Base-by-base conservation (phyloP, 1,284 basidiomycete species). In the Puccinia novopanici region DNA sequence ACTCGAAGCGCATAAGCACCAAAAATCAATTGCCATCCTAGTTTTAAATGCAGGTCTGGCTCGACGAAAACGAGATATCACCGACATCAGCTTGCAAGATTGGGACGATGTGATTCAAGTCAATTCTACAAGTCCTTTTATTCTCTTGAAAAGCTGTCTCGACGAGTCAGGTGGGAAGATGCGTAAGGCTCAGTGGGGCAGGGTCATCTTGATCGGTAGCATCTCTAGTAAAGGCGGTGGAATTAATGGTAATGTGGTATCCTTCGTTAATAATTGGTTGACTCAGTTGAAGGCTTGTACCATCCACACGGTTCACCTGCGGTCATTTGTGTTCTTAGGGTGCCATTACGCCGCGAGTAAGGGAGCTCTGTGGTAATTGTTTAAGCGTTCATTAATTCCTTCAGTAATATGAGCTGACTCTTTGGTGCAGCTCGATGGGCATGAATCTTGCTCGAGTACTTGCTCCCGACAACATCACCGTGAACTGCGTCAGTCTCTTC, bases 261-360 rank as follows among this genome's bases (percentile, higher is more conserved):
- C 22, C 4, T 67, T 15, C 17, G 9, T 54, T 54, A 12, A 13
- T 19, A 54, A 54, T 8, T 48, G 45, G 8, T 17, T 48, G 5
- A 54, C n/a, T 54, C 4, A 54, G 5, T 63, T 63, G 17, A 45
- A 45, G 8, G 45, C 45, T 45, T 15, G 15, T 45, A 15, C 6
- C 6, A 8, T 45, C 45, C 45, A 15, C 45, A 45, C 6, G 15
- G 15, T 8, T 8, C 15, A 45, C 15, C 15, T 8, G 6, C 15
- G 45, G 15, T 13, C 3, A 27, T 3, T 40, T 63, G 24, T 48
- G 22, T 70, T 40, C 4, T 5, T 24, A 70, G 67, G 67, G 9
- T 70, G 67, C 27, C 67, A 70, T 70, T 70, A 70, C n/a, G 67
- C 67, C n/a, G 67, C 67, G 42, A 70, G 67, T 48, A 70, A 70